Conservation (phyloP, 306 rosid species). For the Fragaria ananassa region DNA sequence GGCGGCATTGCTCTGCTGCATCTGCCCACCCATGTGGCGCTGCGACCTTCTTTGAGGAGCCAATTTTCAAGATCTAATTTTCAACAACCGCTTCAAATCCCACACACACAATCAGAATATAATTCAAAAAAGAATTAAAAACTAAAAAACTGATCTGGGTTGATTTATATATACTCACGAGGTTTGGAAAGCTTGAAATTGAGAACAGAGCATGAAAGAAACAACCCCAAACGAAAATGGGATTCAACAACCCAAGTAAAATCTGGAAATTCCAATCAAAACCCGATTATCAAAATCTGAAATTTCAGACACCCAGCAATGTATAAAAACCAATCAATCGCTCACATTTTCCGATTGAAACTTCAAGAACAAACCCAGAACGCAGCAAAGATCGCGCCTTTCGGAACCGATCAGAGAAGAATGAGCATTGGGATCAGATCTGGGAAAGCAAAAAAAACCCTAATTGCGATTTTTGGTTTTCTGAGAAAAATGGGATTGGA, state of each 20-base stretch:
- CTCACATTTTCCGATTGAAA: not conserved
- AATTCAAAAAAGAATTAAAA: not conserved
- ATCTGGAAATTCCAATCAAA: constrained; percentile 25
- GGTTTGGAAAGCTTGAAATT: constrained; percentile 54
- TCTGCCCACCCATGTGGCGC: constrained; percentile 99
- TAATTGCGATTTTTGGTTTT: constrained; percentile 7
- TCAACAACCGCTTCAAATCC: constrained; percentile 45
- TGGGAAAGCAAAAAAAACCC: constrained; percentile 47
- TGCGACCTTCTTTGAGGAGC: constrained; percentile 99
- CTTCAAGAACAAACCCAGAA: constrained; percentile 18
- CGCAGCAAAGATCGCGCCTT: constrained; percentile 35
- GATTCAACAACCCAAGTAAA: constrained; percentile 35
- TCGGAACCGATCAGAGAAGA: constrained; percentile 6
- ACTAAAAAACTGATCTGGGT: not conserved
- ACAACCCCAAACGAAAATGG: constrained; percentile 24
- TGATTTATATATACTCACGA: constrained; percentile 43
- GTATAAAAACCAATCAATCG: not conserved
- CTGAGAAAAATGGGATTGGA: constrained; percentile 14
- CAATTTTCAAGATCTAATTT: constrained; percentile 88
- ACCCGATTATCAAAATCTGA: not conserved
- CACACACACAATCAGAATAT: not conserved
- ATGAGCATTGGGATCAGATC: constrained; percentile 51
- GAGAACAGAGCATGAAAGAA: constrained; percentile 60
- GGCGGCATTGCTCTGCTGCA: constrained; percentile 99
- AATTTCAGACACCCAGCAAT: constrained; percentile 15